A percentile compares a stretch with the other conserved stretches of the same genome.
These are phyloP conservation scores for Aspergillus unguis DNA, from an alignment of 2,329 filamentous ascomycete species.

Conservation along the genomic window DNA sequence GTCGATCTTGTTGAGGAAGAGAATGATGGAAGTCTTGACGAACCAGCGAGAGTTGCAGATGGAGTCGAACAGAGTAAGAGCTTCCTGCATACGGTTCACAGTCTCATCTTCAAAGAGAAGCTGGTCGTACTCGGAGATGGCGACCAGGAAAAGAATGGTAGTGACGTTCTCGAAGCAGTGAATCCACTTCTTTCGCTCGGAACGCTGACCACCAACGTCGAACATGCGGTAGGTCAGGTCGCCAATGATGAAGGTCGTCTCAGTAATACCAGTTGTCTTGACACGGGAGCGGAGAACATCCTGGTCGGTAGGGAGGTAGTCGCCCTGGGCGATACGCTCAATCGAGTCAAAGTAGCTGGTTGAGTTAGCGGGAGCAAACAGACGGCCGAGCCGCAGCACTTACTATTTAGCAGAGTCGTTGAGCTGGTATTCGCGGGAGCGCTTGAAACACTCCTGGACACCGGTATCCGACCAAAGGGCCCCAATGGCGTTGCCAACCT, in stretches of 20 bases:
- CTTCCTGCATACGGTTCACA: conserved; percentile 74
- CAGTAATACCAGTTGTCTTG: conserved; percentile 96
- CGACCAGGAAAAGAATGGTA: conserved; percentile 92
- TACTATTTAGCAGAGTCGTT: conserved; percentile 97
- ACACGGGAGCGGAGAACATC: conserved; percentile 94
- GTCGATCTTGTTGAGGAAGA: conserved; percentile 74
- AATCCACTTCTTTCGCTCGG: conserved; percentile 98
- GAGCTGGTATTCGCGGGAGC: conserved; percentile 91
- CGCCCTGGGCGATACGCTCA: conserved; percentile 80
- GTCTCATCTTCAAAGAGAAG: conserved; percentile 94
- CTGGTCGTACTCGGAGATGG: conserved; percentile 96
- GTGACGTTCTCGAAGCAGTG: conserved; percentile 99
- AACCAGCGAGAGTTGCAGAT: conserved; percentile 73
- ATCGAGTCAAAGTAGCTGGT: conserved; percentile 92
- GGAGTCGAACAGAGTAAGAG: conserved; percentile 67
- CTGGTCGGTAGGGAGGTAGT: conserved; percentile 93
- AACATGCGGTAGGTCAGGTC: conserved; percentile 97
- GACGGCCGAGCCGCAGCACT: conserved; percentile 37
- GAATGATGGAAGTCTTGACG: conserved; percentile 68
- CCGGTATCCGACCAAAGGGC: conserved; percentile 89
- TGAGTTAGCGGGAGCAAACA: conserved; percentile 32
- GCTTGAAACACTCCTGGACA: conserved; percentile 92
- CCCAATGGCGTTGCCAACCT: conserved; percentile 90
- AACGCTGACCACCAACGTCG: conserved; percentile 92
- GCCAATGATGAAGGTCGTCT: conserved; percentile 93